Base-by-base conservation (phyloP, 371 early-diverging fungal species). In the Haplosporangium sp. region DNA sequence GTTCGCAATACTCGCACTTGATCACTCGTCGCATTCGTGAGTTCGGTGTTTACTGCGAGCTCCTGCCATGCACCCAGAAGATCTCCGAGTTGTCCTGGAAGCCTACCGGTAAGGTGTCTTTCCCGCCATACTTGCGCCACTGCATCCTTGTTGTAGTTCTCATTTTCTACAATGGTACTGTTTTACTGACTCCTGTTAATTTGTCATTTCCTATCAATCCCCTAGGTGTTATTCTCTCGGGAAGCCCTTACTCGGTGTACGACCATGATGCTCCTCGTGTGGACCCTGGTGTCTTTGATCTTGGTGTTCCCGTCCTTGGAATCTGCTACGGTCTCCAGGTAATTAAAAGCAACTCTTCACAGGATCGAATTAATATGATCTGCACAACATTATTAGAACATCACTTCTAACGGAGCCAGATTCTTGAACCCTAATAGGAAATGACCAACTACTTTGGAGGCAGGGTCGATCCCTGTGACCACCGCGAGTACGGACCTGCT, bases 261-360 rank as follows among this genome's bases (percentile, higher is more conserved):
- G 98, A 96, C 67, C 83, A 86, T 14, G 99, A 94, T 83, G 92
- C 98, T 36, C 99, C 99, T 23, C 96, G 96, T 74, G 95, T 97
- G 14, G 98, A 98, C 75, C 90, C 93, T 38, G 94, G 87, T 48
- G 90, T 97, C 52, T 97, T 96, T 86, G 89, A 90, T 56, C 86
- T 95, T 38, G 93, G 93, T 67, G 94, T 96, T 41, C 98, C 99
- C 43, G 87, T 98, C 36, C 90, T 98, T 55, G 99, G 99, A 83
- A 97, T 98, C 82, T 98, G 99, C 87, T 98, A 98, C 73, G 99
- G 99, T 72, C 90, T 98, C 67, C 97, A 95, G 82, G 88, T 87
- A 82, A 58, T 12, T 23, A 16, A 51, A 38, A 8, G 56, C 16
- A 29, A 29, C 29, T 29, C 29, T 29, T 29, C 29, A 29, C 29